These are phyloP conservation scores for Cyberlindnera saturnus DNA, from an alignment of 805 yeast species.

Conservation along the genomic window DNA sequence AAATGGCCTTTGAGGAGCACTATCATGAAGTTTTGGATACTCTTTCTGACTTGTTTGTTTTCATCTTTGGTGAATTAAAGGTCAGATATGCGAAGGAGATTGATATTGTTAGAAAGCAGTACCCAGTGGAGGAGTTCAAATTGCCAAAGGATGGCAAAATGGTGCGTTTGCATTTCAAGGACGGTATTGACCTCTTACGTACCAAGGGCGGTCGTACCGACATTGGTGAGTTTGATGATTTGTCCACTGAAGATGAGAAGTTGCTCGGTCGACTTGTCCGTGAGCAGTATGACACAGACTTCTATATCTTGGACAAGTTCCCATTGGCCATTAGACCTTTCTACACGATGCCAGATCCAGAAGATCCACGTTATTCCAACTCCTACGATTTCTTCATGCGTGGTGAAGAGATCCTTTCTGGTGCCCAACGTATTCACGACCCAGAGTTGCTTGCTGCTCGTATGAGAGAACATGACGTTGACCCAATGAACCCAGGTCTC, in stretches of 20 bases:
- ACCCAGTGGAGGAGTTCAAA: conserved; percentile 96
- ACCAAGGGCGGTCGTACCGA: conserved; percentile 83
- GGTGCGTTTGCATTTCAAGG: conserved; percentile 84
- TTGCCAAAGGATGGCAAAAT: conserved; percentile 91
- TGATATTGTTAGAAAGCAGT: conserved; percentile 85
- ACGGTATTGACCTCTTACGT: conserved; percentile 82
- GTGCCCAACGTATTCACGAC: conserved; percentile 99
- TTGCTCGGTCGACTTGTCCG: conserved; percentile 85
- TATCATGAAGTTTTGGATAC: conserved; percentile 81
- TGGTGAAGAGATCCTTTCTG: conserved; percentile 98
- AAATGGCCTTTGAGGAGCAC: conserved; percentile 97
- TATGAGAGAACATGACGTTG: conserved; percentile 77
- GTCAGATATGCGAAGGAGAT: conserved; percentile 76
- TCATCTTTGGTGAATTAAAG: conserved; percentile 82
- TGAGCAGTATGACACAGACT: conserved; percentile 94
- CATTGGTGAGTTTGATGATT: conserved; percentile 73
- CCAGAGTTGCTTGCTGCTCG: conserved; percentile 75
- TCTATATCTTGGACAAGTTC: conserved; percentile 96
- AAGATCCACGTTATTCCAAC: conserved; percentile 88
- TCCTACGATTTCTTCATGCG: conserved; percentile 99
- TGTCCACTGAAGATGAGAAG: conserved; percentile 92
- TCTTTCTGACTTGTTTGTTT: conserved; percentile 70
- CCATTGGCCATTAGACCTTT: conserved; percentile 96
- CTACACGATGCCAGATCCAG: conserved; percentile 98
- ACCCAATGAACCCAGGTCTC: conserved; percentile 75